Evolutionary conservation across 2,329 filamentous ascomycete species (phyloP).

Genomic region (Botrytis medusae): DNA sequence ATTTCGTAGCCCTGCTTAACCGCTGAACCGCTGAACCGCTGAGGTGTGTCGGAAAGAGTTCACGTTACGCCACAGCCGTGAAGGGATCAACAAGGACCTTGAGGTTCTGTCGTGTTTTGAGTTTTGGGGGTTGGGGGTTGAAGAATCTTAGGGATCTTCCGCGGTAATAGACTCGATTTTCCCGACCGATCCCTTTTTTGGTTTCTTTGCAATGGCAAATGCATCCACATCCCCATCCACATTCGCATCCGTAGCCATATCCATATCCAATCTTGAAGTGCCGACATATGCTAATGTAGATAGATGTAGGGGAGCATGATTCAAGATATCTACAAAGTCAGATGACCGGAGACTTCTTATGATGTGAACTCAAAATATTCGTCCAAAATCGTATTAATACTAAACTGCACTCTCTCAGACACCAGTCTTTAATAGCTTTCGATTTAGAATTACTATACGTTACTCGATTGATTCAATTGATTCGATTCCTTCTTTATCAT

Average conservation of each 20-base stretch:
- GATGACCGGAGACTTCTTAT: background rate
- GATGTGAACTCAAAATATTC: background rate
- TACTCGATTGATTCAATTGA: background rate
- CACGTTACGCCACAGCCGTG: background rate
- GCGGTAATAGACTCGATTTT: background rate
- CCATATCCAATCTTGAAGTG: background rate
- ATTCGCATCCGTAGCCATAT: too few relatives aligned
- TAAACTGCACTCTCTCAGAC: background rate
- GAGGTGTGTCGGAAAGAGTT: background rate
- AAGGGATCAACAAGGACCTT: background rate
- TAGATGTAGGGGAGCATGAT: background rate
- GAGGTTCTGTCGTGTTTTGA: slow-evolving; percentile 8
- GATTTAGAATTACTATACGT: too few relatives aligned
- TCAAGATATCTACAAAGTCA: background rate
- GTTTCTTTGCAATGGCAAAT: background rate
- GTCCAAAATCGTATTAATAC: background rate
- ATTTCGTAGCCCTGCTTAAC: background rate
- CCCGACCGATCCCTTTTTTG: background rate
- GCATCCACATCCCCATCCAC: background rate
- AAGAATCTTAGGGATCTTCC: background rate
- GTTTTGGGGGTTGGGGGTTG: background rate
- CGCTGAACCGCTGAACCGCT: background rate
- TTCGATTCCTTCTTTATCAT: background rate
- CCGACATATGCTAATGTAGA: background rate
- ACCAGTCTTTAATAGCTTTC: background rate